Evolutionary conservation across 2,329 filamentous ascomycete genomes (phyloP).

Genomic region (Colletotrichum sp.): DNA sequence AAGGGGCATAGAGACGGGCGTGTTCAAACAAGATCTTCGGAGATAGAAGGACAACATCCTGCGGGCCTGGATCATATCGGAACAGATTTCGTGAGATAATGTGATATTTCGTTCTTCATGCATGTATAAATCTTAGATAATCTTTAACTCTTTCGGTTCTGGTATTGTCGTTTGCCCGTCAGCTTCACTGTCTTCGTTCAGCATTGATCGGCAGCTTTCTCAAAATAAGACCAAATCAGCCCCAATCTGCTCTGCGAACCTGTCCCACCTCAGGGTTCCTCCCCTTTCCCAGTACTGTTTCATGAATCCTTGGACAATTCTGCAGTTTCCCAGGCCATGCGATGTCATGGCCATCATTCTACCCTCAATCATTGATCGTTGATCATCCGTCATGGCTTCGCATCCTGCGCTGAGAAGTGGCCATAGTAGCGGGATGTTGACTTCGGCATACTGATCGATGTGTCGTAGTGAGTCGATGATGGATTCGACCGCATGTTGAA

Average conservation of each 20-base stretch:
- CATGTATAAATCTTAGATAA: rapidly evolving
- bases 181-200: not conserved
- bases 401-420: not conserved
- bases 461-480: not conserved
- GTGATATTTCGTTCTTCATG: not conserved
- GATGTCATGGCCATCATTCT: not conserved
- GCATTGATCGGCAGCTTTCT: not conserved
- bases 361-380: not conserved
- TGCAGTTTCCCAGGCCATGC: not conserved
- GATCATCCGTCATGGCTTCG: not conserved
- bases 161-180: not conserved
- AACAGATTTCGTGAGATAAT: no score
- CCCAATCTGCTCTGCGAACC: not conserved
- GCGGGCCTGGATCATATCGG: no score
- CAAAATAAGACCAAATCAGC: not conserved
- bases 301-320: not conserved
- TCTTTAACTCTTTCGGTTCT: not conserved
- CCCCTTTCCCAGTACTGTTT: not conserved
- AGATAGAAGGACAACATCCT: no score
- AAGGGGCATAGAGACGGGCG: not conserved
- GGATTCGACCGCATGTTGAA: not conserved
- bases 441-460: not conserved
- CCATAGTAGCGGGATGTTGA: not conserved
- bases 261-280: not conserved
- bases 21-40: no score